Evolutionary conservation across 148 eudicot genomes (phyloP).

Genomic region (Pouteria glomerata): DNA sequence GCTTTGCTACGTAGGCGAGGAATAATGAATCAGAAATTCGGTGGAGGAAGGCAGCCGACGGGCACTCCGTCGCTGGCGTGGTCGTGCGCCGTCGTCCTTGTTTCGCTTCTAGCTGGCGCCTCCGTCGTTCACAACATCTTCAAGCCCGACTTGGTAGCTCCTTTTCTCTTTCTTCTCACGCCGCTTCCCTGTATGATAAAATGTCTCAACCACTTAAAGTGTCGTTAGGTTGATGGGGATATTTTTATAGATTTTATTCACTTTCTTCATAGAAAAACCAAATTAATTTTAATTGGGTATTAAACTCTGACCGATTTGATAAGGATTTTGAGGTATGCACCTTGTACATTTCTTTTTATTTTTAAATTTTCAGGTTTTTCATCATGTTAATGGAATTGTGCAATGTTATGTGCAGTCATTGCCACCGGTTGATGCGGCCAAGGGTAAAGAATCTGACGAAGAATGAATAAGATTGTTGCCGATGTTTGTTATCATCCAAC

Average conservation of each 20-base stretch:
- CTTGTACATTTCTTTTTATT: not conserved
- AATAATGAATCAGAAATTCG: slow-evolving; percentile 56
- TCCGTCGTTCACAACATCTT: slow-evolving; percentile 82
- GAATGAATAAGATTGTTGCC: not conserved
- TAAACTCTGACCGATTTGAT: not conserved
- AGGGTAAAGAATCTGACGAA: not conserved
- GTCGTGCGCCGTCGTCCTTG: slow-evolving; percentile 65
- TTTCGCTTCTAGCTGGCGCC: slow-evolving; percentile 73
- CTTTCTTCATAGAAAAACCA: not conserved
- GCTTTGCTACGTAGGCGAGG: not conserved
- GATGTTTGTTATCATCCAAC: too few relatives aligned
- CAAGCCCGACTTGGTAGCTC: slow-evolving; percentile 64
- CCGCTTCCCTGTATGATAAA: slow-evolving; percentile 24
- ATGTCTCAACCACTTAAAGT: slow-evolving; percentile 13
- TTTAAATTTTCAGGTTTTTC: too few relatives aligned
- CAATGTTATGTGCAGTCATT: slow-evolving; percentile 21
- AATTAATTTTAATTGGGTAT: too few relatives aligned
- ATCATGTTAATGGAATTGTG: not conserved
- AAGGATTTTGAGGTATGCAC: not conserved
- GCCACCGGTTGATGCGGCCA: slow-evolving; percentile 25
- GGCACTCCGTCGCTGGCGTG: slow-evolving; percentile 84
- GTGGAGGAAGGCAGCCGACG: slow-evolving; percentile 46
- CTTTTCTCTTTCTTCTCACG: not conserved
- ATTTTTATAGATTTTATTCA: not conserved
- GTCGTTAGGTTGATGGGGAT: not conserved